Evolutionary conservation across 352 stramenopile genomes (phyloP), one percentile per base, ranked within the genome.

Genomic region (Thalassiosira livingstoniorum): DNA sequence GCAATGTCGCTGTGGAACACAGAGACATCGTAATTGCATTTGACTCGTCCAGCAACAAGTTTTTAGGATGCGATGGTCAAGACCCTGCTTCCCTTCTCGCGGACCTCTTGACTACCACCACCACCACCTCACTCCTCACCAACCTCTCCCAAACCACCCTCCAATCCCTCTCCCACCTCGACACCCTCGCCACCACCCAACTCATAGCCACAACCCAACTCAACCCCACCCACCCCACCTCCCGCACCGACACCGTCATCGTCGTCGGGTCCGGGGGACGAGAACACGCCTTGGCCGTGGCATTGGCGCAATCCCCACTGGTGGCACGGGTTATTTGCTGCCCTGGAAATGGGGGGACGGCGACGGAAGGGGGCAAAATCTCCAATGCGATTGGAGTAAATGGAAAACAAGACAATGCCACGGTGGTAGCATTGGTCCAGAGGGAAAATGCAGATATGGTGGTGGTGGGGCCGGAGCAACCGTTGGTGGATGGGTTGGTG

Each of bases 391-490:
- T 75, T 21, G 77, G 84, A 29, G 68, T 70, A 3, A 78, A 91
- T 69, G 62, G 74, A 10, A 66, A 89, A 35, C 85, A 92, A 66
- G 91, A 93, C 71, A 98, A 98, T 85, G 94, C 92, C 32, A 96
- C 98, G 18, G 94, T 97, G 3, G 95, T 99, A 34, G 97, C 75
- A 23, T 82, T 93, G 35, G 79, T 83, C 2, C 88, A 91, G 60
- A 51, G 82, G 35, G 69, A 87, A 25, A 62, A 81, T 31, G 90
- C 89, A 0, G 65, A 85, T 58, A 94, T 94, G 90, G 91, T 98
- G 47, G 96, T 99, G 29, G 96, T 99, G 15, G 98, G 98, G 31
- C 98, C 98, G 0, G 98, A 99, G 81, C 93, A 96, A 15, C 98
- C 98, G 5, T 90, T 99, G 21, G 97, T 99, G 35, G 96, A 95